A percentile compares a stretch with the other conserved stretches of the same genome.
These are phyloP conservation scores for Ascocoryne sarcoides DNA, from an alignment of 2,329 filamentous ascomycete species.

Conservation along the genomic window DNA sequence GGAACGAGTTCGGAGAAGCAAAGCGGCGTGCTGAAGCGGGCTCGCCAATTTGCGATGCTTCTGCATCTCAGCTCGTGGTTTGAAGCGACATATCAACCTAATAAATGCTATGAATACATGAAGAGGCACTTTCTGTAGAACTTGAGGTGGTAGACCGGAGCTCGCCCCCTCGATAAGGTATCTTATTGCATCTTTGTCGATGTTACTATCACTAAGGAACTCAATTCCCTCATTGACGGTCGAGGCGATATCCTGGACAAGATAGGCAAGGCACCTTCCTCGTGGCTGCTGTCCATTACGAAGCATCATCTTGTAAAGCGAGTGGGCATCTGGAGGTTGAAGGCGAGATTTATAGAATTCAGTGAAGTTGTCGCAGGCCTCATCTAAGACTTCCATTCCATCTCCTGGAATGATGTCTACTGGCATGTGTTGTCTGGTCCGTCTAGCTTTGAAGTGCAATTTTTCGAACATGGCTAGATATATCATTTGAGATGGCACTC, in stretches of 20 bases:
- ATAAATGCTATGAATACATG: conserved; percentile 1
- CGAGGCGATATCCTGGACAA: conserved; percentile 43
- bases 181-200: conserved; percentile 1
- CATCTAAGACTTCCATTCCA: conserved; percentile 42
- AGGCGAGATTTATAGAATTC: conserved; percentile 58
- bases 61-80: neutral
- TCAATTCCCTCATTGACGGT: conserved; percentile 38
- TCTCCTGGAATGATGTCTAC: conserved; percentile 52
- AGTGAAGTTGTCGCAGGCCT: conserved; percentile 49
- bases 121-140: neutral
- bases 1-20: conserved; percentile 15
- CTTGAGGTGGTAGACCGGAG: neutral
- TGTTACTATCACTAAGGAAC: conserved; percentile 41
- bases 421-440: conserved; percentile 12
- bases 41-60: conserved; percentile 3
- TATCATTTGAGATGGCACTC: conserved; percentile 35
- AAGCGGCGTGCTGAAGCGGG: conserved; percentile 11
- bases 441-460: conserved; percentile 34
- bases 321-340: conserved; percentile 47
- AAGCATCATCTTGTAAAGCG: conserved; percentile 52
- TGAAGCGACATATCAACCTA: conserved; percentile 3
- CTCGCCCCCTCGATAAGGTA: neutral
- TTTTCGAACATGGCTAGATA: conserved; percentile 55
- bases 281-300: conserved; percentile 39
- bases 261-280: conserved; percentile 42